Base-by-base conservation (phyloP, 1,284 basidiomycete species). In the Inonotus obliquus region DNA sequence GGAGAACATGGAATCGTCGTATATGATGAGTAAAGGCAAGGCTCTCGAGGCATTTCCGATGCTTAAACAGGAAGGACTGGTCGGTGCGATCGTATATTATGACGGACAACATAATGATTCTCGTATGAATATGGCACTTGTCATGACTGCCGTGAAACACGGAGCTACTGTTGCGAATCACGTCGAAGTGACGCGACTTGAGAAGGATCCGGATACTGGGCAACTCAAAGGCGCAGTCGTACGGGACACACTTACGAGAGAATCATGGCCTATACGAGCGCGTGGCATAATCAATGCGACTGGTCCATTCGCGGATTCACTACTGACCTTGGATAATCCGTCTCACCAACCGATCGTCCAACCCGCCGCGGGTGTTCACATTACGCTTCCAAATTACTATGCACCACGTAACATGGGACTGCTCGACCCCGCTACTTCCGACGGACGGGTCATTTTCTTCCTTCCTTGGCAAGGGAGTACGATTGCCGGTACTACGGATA, bases 91-190 rank as follows among this genome's bases (percentile, higher is more conserved):
- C 64, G 96, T 98, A 54, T 98, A 98, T 76, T 98, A 98, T 67
- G 96, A 99, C 70, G 91, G 95, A 57, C 96, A 98, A 78, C 96
- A 99, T 78, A 99, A 98, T 70, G 96, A 99, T 72, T 91, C 96
- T 4, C 85, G 96, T 39, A 99, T 99, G 96, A 98, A 98, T 76
- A 86, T 98, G 59, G 94, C 96, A 1, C 82, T 96, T 57, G 81
- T 96, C 68, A 87, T 98, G 85, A 98, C 92, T 4, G 96, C 96
- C 7, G 93, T 98, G 48, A 92, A 94, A 70, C 87, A 94, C 65
- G 96, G 96, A 45, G 95, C 96, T 1, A 84, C 86, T 5, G 89
- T 91, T 11, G 87, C 90, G 54, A 99, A 99, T 78, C 93, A 98
- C 76, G 87, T 86, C 70, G 91, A 96, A 70, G 94, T 98, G 52